These are phyloP conservation scores for Phytophthora pistaciae DNA, from an alignment of 352 stramenopile species.

Conservation along the genomic window DNA sequence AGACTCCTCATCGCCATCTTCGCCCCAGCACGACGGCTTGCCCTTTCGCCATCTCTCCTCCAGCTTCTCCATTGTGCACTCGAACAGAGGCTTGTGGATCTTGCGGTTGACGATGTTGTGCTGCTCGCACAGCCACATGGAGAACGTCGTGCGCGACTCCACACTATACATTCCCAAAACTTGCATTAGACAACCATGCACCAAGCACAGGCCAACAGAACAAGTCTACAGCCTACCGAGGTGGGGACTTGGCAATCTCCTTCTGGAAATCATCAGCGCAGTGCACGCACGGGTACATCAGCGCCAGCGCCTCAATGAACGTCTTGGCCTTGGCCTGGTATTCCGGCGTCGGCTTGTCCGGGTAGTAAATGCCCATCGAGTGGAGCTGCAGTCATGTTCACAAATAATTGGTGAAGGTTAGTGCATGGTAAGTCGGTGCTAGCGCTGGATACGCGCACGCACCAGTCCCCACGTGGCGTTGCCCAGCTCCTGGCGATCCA, in stretches of 20 bases:
- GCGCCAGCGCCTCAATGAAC: slow-evolving; percentile 93
- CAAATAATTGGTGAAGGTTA: slow-evolving; percentile 1
- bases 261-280: slow-evolving; percentile 97
- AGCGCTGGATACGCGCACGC: slow-evolving; percentile 12
- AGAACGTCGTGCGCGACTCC: slow-evolving; percentile 93
- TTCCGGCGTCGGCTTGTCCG: slow-evolving; percentile 92
- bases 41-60: slow-evolving; percentile 96
- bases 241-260: slow-evolving; percentile 93
- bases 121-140: slow-evolving; percentile 97
- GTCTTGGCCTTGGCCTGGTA: slow-evolving; percentile 91
- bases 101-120: slow-evolving; percentile 99
- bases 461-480: slow-evolving; percentile 91
- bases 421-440: background rate
- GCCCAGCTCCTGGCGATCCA: slow-evolving; percentile 89
- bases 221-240: slow-evolving; percentile 62
- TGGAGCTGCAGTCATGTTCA: slow-evolving; percentile 70
- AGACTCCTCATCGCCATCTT: slow-evolving; percentile 52
- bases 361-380: slow-evolving; percentile 97
- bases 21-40: slow-evolving; percentile 83
- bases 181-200: background rate
- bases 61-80: slow-evolving; percentile 94
- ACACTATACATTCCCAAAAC: slow-evolving; percentile 52
- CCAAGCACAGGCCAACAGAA: background rate
- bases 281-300: slow-evolving; percentile 94
- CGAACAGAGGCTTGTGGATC: slow-evolving; percentile 95